Percentiles rank a stretch among this genome's conserved stretches.
Evolutionary conservation across 805 yeast genomes (phyloP).

Genomic region (Metschnikowia drakensbergensis): DNA sequence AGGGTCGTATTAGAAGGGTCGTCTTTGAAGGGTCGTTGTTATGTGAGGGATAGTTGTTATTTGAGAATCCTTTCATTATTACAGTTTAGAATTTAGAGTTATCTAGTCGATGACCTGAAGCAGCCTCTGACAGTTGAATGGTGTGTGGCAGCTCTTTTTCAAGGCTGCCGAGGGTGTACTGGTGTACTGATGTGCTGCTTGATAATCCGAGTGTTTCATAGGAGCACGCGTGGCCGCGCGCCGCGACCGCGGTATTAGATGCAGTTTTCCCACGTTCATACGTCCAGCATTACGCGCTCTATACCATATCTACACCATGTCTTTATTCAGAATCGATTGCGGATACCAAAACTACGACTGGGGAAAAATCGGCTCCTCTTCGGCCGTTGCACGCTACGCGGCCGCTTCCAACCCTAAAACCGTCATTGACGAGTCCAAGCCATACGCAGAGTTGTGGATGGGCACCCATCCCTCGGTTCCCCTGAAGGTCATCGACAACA

Average conservation of each 20-base stretch:
- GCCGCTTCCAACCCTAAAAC: slow-evolving; percentile 60
- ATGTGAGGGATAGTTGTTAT: no score
- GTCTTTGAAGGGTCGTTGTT: no score
- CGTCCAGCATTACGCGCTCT: not conserved
- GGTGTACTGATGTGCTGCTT: not conserved
- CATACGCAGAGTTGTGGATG: slow-evolving; percentile 99
- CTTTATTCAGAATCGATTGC: slow-evolving; percentile 40
- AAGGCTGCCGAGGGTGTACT: no score
- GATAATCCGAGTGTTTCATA: not conserved
- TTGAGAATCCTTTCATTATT: no score
- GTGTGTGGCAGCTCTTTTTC: no score
- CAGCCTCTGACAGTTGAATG: no score
- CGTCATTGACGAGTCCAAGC: slow-evolving; percentile 64
- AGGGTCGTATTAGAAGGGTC: no score
- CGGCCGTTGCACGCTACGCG: slow-evolving; percentile 90
- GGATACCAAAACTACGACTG: slow-evolving; percentile 81
- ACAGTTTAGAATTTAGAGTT: no score
- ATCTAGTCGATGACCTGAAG: no score
- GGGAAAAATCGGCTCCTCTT: slow-evolving; percentile 72
- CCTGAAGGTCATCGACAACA: slow-evolving; percentile 49
- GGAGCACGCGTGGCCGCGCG: not conserved
- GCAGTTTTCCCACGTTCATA: not conserved
- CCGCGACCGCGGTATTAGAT: not conserved
- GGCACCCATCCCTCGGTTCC: slow-evolving; percentile 96
- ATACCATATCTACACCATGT: not conserved